Conservation (phyloP, 352 stramenopile genomes). For the Peronospora destructor region DNA sequence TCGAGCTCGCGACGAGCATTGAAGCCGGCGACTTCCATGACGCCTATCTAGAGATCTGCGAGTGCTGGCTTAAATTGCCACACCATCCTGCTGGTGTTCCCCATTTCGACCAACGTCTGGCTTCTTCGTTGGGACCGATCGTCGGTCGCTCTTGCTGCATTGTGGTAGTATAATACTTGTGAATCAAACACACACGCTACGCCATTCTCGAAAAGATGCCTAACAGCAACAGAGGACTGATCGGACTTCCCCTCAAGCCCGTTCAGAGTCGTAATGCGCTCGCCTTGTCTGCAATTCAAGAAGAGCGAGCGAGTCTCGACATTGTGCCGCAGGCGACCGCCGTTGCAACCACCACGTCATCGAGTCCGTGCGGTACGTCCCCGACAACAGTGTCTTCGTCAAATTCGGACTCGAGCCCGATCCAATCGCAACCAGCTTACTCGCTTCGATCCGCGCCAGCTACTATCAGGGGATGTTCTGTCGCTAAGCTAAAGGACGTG, state of each 20-base stretch:
- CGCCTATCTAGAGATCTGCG: slow-evolving; percentile 12
- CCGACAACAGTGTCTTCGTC: slow-evolving; percentile 15
- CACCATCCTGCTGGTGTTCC: slow-evolving; percentile 17
- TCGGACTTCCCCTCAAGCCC: slow-evolving; percentile 22
- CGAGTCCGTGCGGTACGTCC: slow-evolving; percentile 11
- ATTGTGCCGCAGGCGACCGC: slow-evolving; percentile 1
- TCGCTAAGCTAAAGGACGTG: slow-evolving; percentile 18
- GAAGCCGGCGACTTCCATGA: slow-evolving; percentile 1
- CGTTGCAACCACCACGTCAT: neutral
- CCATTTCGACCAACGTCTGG: neutral
- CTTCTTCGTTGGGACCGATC: slow-evolving; percentile 2
- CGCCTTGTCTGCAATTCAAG: slow-evolving; percentile 29
- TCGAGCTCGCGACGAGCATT: slow-evolving; percentile 3
- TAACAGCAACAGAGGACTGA: slow-evolving; percentile 20
- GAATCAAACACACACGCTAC: slow-evolving; percentile 3
- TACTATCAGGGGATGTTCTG: slow-evolving; percentile 6
- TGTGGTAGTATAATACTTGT: neutral
- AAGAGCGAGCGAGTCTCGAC: slow-evolving; percentile 19
- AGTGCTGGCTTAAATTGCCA: slow-evolving; percentile 11
- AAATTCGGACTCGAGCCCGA: slow-evolving; percentile 18
- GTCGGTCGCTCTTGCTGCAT: slow-evolving; percentile 1
- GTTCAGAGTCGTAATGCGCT: slow-evolving; percentile 25
- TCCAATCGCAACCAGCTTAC: neutral
- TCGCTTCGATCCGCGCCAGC: neutral
- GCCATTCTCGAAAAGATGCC: slow-evolving; percentile 24